These are phyloP conservation scores for Cetradonia linearis DNA, from an alignment of 495 filamentous ascomycete genomes.

Conservation along the genomic window DNA sequence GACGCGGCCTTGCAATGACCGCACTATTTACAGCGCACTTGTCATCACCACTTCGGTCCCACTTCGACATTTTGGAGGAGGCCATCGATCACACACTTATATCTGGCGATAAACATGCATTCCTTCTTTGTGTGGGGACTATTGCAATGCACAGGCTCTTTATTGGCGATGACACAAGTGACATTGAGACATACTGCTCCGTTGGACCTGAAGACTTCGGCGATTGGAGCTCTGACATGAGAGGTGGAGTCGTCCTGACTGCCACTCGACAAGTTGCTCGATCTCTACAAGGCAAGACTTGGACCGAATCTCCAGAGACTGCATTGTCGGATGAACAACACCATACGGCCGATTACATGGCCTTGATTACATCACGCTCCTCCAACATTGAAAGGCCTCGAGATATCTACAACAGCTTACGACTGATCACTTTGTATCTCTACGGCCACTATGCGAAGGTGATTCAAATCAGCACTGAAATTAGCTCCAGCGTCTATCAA, in stretches of 20 bases:
- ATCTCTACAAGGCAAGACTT: slow-evolving; percentile 77
- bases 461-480: slow-evolving; percentile 53
- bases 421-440: slow-evolving; percentile 60
- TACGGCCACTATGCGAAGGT: slow-evolving; percentile 66
- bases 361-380: slow-evolving; percentile 38
- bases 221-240: slow-evolving; percentile 63
- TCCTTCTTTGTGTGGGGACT: slow-evolving; percentile 63
- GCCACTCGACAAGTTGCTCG: slow-evolving; percentile 55
- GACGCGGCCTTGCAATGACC: slow-evolving; percentile 61
- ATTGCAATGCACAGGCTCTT: slow-evolving; percentile 61
- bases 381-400: slow-evolving; percentile 50
- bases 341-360: slow-evolving; percentile 52
- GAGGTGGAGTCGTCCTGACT: slow-evolving; percentile 66
- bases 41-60: slow-evolving; percentile 48
- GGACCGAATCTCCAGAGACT: slow-evolving; percentile 40
- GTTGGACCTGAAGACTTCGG: slow-evolving; percentile 67
- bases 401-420: slow-evolving; percentile 62
- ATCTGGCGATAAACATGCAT: slow-evolving; percentile 64
- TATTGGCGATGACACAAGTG: slow-evolving; percentile 61
- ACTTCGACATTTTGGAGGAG: slow-evolving; percentile 51
- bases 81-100: slow-evolving; percentile 61
- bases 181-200: slow-evolving; percentile 63
- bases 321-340: slow-evolving; percentile 68
- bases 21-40: slow-evolving; percentile 67
- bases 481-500: slow-evolving; percentile 46